Evolutionary conservation across 2,329 filamentous ascomycete species (phyloP).

Genomic region (Cladophialophora psammophila): DNA sequence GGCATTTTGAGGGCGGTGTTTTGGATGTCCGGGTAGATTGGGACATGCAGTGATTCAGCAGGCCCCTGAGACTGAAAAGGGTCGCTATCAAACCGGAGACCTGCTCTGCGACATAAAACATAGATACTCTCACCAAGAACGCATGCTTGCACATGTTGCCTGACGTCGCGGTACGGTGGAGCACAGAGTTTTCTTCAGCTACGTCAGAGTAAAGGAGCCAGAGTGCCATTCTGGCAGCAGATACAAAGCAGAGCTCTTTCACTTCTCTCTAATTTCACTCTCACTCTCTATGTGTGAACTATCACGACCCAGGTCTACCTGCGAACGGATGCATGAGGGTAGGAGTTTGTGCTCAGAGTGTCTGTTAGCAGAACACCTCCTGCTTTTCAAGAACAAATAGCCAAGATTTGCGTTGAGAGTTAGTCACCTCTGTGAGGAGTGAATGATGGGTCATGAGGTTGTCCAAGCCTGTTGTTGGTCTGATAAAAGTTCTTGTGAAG

Average conservation of each 20-base stretch:
- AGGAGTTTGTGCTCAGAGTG: neutral
- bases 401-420: neutral
- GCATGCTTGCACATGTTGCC: too few species aligned
- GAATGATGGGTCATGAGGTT: too few species aligned
- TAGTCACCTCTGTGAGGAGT: neutral
- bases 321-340: neutral
- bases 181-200: neutral
- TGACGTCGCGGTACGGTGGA: neutral
- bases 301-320: neutral
- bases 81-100: neutral
- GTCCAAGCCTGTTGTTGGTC: neutral
- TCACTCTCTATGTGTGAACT: neutral
- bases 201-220: neutral
- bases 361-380: neutral
- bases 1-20: slow-evolving; percentile 45
- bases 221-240: neutral
- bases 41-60: neutral
- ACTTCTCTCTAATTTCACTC: neutral
- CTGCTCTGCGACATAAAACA: neutral
- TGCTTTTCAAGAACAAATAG: neutral
- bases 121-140: neutral
- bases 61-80: neutral
- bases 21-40: neutral
- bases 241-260: neutral
- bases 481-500: neutral